These are phyloP conservation scores for Fonsecaea multimorphosa DNA, from an alignment of 2,329 filamentous ascomycete species.

Conservation along the genomic window DNA sequence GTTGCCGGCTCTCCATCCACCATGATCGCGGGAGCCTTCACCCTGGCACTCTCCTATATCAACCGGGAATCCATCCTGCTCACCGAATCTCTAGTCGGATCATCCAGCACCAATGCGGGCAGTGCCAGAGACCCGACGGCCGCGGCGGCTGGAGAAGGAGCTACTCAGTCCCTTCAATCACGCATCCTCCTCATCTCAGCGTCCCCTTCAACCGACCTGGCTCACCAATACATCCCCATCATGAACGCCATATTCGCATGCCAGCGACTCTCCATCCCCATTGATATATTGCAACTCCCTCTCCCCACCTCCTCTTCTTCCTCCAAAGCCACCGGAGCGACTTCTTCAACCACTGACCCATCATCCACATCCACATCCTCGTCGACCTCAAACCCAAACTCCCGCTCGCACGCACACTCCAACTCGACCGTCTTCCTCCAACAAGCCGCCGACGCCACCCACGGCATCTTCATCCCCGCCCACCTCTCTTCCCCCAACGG, in stretches of 20 bases:
- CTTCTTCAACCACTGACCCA: background rate
- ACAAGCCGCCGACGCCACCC: slow-evolving; percentile 79
- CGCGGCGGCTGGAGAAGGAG: slow-evolving; percentile 46
- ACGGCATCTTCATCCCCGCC: slow-evolving; percentile 71
- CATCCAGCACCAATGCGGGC: slow-evolving; percentile 37
- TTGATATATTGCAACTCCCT: slow-evolving; percentile 83
- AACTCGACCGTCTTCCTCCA: slow-evolving; percentile 81
- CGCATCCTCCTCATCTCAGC: slow-evolving; percentile 91
- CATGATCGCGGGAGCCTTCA: slow-evolving; percentile 88
- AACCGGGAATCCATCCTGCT: slow-evolving; percentile 77
- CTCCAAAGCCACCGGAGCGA: background rate
- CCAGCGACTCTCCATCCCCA: slow-evolving; percentile 82
- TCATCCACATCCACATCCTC: no score
- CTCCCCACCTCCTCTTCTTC: slow-evolving; percentile 20
- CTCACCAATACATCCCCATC: slow-evolving; percentile 91
- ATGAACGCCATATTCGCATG: slow-evolving; percentile 99
- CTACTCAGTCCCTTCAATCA: slow-evolving; percentile 62
- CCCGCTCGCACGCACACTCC: slow-evolving; percentile 11
- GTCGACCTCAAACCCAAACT: background rate
- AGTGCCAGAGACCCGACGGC: slow-evolving; percentile 37
- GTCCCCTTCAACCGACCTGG: slow-evolving; percentile 84
- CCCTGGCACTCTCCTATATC: slow-evolving; percentile 86
- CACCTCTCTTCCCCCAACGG: slow-evolving; percentile 23
- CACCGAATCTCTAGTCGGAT: slow-evolving; percentile 61
- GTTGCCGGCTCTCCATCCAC: slow-evolving; percentile 76